Base-by-base conservation (phyloP, 2,329 filamentous ascomycete species). In the Monilinia polystroma region DNA sequence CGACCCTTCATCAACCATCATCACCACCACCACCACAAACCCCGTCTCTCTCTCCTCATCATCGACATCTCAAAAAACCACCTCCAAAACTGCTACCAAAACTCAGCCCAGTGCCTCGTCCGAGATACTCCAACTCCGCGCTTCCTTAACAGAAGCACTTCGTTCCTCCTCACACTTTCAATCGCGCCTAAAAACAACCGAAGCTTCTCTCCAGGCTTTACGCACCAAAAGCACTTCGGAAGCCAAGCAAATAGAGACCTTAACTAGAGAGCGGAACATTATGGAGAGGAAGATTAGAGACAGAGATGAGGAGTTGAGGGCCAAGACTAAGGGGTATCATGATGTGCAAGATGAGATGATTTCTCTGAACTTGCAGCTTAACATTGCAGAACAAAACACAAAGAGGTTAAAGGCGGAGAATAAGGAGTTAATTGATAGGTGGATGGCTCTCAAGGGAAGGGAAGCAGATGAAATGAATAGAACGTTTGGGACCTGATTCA, bases 261-360 rank as follows among this genome's bases (percentile, higher is more conserved):
- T 96, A 23, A 85, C 87, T 26, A 79, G 81, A 32, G 88, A 93
- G 73, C 85, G 86, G 45, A 81, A 83, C 23, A 78, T 82, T 2
- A 80, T 95, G 23, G 82, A 85, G 60, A 83, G 87, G 53, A 88
- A 88, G 69, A 80, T 96, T 52, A 88, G 86, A 70, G 94, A 97
- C 77, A 83, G 90, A 41, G 92, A 96, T 69, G 91, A 96, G 73
- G 95, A 98, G 81, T 79, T 97, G 43, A 85, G 84, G 66, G 91
- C 88, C 68, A 97, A 97, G 81, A 87, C 88, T 43, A 92, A 93
- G 76, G 80, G 97, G 70, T 84, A 96, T 2, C 90, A 93, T 81
- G 86, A 94, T 74, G 89, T 97, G 64, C 94, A 98, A 79, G 93
- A 97, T 78, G 95, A 99, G 78, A 89, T 97, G 78, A 88, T 96